A percentile compares a stretch with the other conserved stretches of the same genome.
Conservation (phyloP, 345 rosid genomes). For the Acer yangbiense region DNA sequence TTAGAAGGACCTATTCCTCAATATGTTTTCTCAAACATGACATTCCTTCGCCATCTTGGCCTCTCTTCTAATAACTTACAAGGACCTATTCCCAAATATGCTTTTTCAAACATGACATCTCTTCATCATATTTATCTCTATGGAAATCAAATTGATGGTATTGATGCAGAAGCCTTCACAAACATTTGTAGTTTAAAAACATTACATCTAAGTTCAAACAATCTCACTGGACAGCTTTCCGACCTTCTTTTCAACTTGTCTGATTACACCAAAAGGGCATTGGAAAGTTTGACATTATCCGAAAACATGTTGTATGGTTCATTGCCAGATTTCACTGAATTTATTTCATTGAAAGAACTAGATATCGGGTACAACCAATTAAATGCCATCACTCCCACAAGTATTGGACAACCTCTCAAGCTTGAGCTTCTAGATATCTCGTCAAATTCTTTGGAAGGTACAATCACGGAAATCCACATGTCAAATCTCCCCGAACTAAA, state of each 20-base stretch:
- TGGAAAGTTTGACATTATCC: too few species aligned
- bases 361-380: too few species aligned
- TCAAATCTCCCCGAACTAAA: background rate
- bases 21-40: background rate
- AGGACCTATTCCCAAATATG: background rate
- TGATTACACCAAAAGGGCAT: too few species aligned
- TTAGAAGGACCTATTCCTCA: conserved; percentile 8
- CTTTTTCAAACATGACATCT: background rate
- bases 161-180: background rate
- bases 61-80: background rate
- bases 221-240: too few species aligned
- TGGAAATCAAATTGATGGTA: background rate
- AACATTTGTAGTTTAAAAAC: too few species aligned
- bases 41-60: background rate
- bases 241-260: too few species aligned
- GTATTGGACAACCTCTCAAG: background rate
- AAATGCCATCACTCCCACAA: background rate
- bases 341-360: too few species aligned
- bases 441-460: background rate
- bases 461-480: background rate
- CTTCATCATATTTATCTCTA: background rate
- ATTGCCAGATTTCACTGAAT: too few species aligned
- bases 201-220: too few species aligned
- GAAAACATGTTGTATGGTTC: too few species aligned
- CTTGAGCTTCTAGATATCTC: background rate